phyloP scores from a whole-genome alignment of 1,139 yeast genomes.

The Suhomyces kunorum region DNA sequence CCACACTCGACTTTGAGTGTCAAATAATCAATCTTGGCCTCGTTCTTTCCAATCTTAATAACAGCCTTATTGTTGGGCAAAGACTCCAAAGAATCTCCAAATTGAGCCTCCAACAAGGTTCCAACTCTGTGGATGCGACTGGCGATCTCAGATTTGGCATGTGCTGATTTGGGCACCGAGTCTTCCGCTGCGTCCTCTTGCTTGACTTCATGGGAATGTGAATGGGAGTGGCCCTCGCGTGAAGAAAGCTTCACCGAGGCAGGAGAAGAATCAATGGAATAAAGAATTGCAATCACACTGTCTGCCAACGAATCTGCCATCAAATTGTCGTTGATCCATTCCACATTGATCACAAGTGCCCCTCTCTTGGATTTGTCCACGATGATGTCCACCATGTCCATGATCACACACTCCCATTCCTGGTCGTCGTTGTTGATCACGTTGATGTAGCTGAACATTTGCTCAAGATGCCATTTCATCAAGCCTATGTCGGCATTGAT shows the following conservation, averaged over 20 bases:
- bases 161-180: slow-evolving; percentile 30
- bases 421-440: slow-evolving; percentile 62
- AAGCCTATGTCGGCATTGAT: slow-evolving; percentile 82
- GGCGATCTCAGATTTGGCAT: slow-evolving; percentile 40
- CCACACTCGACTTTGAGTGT: slow-evolving; percentile 72
- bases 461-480: slow-evolving; percentile 85
- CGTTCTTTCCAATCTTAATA: slow-evolving; percentile 68
- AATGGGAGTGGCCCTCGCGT: slow-evolving; percentile 46
- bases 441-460: slow-evolving; percentile 89
- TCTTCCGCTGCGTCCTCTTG: slow-evolving; percentile 17
- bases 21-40: slow-evolving; percentile 67
- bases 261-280: slow-evolving; percentile 92
- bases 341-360: slow-evolving; percentile 56
- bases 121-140: slow-evolving; percentile 65
- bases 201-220: slow-evolving; percentile 10
- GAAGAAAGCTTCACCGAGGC: slow-evolving; percentile 89
- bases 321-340: slow-evolving; percentile 84
- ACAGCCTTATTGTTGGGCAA: slow-evolving; percentile 49
- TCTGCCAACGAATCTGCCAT: slow-evolving; percentile 95
- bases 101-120: slow-evolving; percentile 74
- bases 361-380: slow-evolving; percentile 47
- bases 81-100: slow-evolving; percentile 69
- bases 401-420: slow-evolving; percentile 52
- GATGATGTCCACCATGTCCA: slow-evolving; percentile 46
- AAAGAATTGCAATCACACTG: slow-evolving; percentile 82